Base-by-base conservation (phyloP, 2,329 filamentous ascomycete species). In the Neofusicoccum laricinum region DNA sequence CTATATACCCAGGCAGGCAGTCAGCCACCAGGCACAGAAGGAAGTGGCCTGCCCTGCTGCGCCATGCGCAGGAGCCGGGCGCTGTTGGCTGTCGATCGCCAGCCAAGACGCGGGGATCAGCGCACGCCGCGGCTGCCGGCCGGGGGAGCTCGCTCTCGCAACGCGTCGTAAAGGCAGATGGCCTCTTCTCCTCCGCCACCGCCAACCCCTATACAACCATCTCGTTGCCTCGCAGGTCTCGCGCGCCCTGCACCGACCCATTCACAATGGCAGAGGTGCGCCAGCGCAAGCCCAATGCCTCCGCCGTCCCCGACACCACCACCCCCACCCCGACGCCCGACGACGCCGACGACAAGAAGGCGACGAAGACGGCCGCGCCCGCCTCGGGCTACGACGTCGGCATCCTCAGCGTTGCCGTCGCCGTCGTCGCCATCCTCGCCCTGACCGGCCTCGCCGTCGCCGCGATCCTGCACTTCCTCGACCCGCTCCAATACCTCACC, bases 401-500 rank as follows among this genome's bases (percentile, higher is more conserved):
- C 12, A 61, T 38, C 32, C 0, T 34, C 45, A 41, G 21, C 58
- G 19, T 61, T 32, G 34, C 46, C 32, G 21, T 41, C 32, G 58
- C 32, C 7, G 46, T 61, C 15, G 30, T 49, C 34, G 19, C 45
- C 32, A 50, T 50, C 45, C 43, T 50, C 6, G 10, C 17, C 32
- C 34, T 50, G 6, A 61, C 58, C 36, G 45, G 12, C 36, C n/a
- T 48, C 58, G 32, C 58, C 58, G 41, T 61, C 34, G 58, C 45
- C 43, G 32, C 21, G 1, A 14, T 21, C 32, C 19, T 61, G 10
- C 45, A 61, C 36, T 61, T 61, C 58, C 34, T 61, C 58, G 58
- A 61, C 58, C 58, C 58, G 15, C 34, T 61, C 12, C 43, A 61
- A 17, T 41, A 61, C 58, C 46, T 61, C 57, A 32, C 48, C 25